These are phyloP conservation scores for Skeletonema menzelii DNA, from an alignment of 108 stramenopile genomes.

Conservation along the genomic window DNA sequence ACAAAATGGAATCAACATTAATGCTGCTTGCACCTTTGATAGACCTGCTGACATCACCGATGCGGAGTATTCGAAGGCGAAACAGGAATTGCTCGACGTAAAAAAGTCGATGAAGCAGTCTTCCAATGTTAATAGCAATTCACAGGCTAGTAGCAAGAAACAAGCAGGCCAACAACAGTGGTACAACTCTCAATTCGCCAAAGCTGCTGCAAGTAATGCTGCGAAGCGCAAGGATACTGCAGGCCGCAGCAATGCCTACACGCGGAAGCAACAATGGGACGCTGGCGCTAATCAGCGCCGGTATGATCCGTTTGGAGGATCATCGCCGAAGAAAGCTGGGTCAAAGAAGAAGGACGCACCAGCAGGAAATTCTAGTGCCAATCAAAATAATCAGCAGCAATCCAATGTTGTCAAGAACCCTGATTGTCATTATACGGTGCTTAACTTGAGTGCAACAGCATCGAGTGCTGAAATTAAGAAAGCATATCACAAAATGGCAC, in stretches of 20 bases:
- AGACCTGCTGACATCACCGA: constrained; percentile 62
- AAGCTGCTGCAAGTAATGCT: constrained; percentile 37
- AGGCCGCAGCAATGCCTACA: constrained; percentile 23
- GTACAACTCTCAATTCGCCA: constrained; percentile 48
- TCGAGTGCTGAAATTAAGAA: constrained; percentile 73
- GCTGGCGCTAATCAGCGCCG: constrained; percentile 42
- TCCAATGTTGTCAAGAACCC: background rate
- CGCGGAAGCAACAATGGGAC: constrained; percentile 24
- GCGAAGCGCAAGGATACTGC: constrained; percentile 32
- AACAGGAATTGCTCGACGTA: constrained; percentile 67
- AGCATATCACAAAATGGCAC: constrained; percentile 72
- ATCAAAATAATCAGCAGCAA: constrained; percentile 21
- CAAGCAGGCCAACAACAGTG: constrained; percentile 42
- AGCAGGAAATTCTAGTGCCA: constrained; percentile 1
- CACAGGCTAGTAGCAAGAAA: constrained; percentile 27
- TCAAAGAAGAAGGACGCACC: constrained; percentile 23
- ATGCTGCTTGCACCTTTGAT: constrained; percentile 70
- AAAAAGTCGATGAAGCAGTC: constrained; percentile 49
- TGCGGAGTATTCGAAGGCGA: constrained; percentile 50
- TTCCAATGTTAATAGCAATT: constrained; percentile 25
- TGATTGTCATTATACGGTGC: constrained; percentile 61
- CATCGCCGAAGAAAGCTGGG: constrained; percentile 30
- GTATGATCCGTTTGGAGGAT: constrained; percentile 71
- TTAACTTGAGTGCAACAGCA: constrained; percentile 58
- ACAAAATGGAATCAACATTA: constrained; percentile 15